Evolutionary conservation across 1,284 basidiomycete species (phyloP), one percentile per base, ranked within the genome.

Genomic region (Heterobasidion parviporum): DNA sequence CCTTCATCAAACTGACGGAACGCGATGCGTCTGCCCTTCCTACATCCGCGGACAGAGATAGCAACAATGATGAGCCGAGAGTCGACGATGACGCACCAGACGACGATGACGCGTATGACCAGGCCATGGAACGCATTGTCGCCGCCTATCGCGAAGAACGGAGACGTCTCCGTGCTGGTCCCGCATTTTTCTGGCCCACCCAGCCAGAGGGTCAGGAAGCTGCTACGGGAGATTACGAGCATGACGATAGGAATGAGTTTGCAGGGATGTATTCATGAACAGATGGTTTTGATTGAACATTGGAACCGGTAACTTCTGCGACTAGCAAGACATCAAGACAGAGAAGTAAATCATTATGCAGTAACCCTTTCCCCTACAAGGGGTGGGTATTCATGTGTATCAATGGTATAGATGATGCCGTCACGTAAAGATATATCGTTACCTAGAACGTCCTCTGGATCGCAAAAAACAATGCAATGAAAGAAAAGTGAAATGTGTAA

Each of bases 211-310:
- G 18, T 10, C 46, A 32, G 46, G 46, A 10, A 10, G 16, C 3
- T 7, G 14, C 47, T 49, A 15, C 47, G n/a, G 34, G 6, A 16
- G 52, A 43, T 18, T 14, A 36, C 33, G 32, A 38, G 26, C 20
- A 52, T 60, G 62, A 69, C 35, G 60, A 68, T 47, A 62, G 63
- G 16, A 61, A 64, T 36, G 71, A 74, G 56, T 78, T 70, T 61
- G 59, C 72, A 50, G 72, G 75, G 38, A 41, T 41, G 47, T 33
- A 26, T 49, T 14, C 47, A 49, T 49, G 26, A 26, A 49, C 26
- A 20, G 26, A 26, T 26, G 26, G 26, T 26, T 26, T 26, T 4
- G 26, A 26, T 26, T 26, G 26, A 26, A 26, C 26, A 26, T 26
- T 26, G 26, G 26, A 26, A 26, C 44, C 20, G 14, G 16, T 8